Evolutionary conservation across 2,329 filamentous ascomycete species (phyloP).

Genomic region (Knoxdaviesia capensis): DNA sequence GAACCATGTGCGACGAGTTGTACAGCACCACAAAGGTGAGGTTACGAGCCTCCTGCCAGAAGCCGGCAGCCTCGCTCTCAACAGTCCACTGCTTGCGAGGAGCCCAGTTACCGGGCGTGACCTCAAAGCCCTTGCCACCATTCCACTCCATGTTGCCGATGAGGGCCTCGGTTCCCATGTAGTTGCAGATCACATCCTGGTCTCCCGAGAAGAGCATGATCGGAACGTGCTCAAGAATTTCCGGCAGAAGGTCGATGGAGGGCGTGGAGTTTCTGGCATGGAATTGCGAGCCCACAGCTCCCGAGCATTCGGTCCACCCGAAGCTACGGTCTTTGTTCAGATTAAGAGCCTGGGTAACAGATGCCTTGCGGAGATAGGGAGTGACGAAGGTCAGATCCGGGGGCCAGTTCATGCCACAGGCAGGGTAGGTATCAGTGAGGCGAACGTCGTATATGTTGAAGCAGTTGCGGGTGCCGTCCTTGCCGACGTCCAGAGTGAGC

Average conservation of each 20-base stretch:
- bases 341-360: slow-evolving; percentile 65
- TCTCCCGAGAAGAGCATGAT: slow-evolving; percentile 83
- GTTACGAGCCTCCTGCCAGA: slow-evolving; percentile 89
- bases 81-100: slow-evolving; percentile 91
- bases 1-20: slow-evolving; percentile 96
- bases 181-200: slow-evolving; percentile 92
- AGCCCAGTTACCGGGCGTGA: slow-evolving; percentile 70
- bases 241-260: slow-evolving; percentile 54
- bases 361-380: slow-evolving; percentile 66
- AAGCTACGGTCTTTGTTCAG: slow-evolving; percentile 63
- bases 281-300: slow-evolving; percentile 57
- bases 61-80: slow-evolving; percentile 68
- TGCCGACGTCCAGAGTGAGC: slow-evolving; percentile 32
- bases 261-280: slow-evolving; percentile 49
- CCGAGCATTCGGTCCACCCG: slow-evolving; percentile 83
- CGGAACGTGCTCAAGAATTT: slow-evolving; percentile 55
- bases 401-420: slow-evolving; percentile 97
- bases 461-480: slow-evolving; percentile 39
- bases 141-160: slow-evolving; percentile 88
- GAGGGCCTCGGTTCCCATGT: slow-evolving; percentile 77
- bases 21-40: slow-evolving; percentile 90
- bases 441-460: slow-evolving; percentile 96
- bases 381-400: slow-evolving; percentile 60
- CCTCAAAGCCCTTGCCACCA: slow-evolving; percentile 76
- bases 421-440: slow-evolving; percentile 56